These are phyloP conservation scores for Trypethelium eluteriae DNA, from an alignment of 495 filamentous ascomycete species.

Conservation along the genomic window DNA sequence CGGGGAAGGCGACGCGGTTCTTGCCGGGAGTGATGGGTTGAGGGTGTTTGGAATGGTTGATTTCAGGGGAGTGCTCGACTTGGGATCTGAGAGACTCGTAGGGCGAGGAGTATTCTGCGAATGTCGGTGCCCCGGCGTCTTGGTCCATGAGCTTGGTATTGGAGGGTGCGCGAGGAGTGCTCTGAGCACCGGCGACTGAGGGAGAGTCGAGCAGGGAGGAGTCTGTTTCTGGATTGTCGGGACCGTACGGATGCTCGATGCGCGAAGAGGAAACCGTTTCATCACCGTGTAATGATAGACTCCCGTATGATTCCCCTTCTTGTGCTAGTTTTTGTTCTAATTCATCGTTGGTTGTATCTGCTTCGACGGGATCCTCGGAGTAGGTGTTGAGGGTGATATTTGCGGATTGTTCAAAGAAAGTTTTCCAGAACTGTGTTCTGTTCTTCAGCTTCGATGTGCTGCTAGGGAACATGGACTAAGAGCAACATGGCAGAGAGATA, in stretches of 20 bases:
- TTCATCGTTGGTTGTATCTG: conserved; percentile 43
- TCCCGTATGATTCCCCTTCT: conserved; percentile 46
- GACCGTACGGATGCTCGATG: conserved; percentile 14
- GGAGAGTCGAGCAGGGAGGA: conserved; percentile 26
- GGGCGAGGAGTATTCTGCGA: conserved; percentile 58
- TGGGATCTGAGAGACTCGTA: conserved; percentile 51
- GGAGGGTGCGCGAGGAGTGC: conserved; percentile 29
- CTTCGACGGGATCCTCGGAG: conserved; percentile 62
- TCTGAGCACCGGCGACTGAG: conserved; percentile 38
- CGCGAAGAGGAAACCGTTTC: conserved; percentile 23
- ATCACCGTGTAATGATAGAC: conserved; percentile 40
- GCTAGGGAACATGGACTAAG: no score
- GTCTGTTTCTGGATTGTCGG: conserved; percentile 21
- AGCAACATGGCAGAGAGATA: background rate
- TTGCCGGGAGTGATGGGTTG: conserved; percentile 46
- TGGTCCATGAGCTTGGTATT: conserved; percentile 31
- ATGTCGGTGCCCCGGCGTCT: conserved; percentile 37
- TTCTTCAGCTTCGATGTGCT: background rate
- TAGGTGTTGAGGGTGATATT: conserved; percentile 97
- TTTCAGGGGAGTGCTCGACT: conserved; percentile 25
- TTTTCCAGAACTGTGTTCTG: conserved; percentile 83
- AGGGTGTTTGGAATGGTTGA: conserved; percentile 21
- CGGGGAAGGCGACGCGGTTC: conserved; percentile 43
- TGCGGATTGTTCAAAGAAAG: conserved; percentile 97
- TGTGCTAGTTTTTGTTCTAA: conserved; percentile 32